Base-by-base conservation (phyloP, 768 basidiomycete species). In the Russula ochroleuca region DNA sequence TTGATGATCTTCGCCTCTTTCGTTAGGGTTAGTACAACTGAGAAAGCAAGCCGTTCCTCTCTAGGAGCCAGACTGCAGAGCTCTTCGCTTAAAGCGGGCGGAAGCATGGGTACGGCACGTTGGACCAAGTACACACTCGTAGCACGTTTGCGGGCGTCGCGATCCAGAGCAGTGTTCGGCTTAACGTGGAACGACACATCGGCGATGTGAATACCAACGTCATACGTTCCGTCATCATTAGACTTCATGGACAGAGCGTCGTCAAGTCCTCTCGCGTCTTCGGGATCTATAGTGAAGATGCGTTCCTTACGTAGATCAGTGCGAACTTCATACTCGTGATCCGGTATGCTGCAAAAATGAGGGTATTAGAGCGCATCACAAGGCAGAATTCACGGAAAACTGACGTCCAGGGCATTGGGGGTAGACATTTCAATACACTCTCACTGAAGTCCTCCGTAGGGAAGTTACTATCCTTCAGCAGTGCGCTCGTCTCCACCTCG, bases 391-490 rank as follows among this genome's bases (percentile, higher is more conserved):
- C n/a, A 37, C 52, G 41, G 60, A 57, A 23, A 23, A 80, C 88
- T 76, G 73, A 92, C 88, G 81, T 85, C 94, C 94, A 99, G 15
- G 97, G 97, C 65, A 91, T 82, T 25, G 97, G 97, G 53, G 97
- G 97, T 28, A 98, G 77, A 72, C 97, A 98, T 75, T 98, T 98
- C 67, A 94, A 72, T 25, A 98, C 94, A 70, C 90, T 90, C 52
- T 99, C 97, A 10, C 88, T 85, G 76, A 99, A 99, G 67, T 98
- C 97, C 74, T 96, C 94, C 0, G 93, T 91, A 2, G 96, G 93
- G 86, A 98, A 98, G 76, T 98, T 98, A 81, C 94, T 98, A 74
- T 99, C 97, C 75, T 98, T 98, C 68, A 99, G 80, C 64, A 99
- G 79, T 9, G 97, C 97, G 65, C 92, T 95, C 5, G 96, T 98